These are phyloP conservation scores for Tulasnella calospora DNA, from an alignment of 768 basidiomycete genomes.

Conservation along the genomic window DNA sequence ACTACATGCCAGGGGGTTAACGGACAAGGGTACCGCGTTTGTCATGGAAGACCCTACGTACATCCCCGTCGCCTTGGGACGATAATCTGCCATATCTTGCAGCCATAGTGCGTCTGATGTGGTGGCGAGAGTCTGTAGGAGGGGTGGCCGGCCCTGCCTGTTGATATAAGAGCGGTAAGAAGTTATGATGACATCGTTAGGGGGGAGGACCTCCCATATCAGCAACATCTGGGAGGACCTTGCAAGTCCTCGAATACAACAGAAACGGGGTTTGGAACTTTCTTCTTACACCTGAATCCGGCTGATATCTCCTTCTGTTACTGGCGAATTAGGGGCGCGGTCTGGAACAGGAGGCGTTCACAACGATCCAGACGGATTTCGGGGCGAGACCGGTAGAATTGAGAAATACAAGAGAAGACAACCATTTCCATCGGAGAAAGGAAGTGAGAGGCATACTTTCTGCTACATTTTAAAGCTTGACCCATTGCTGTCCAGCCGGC, in stretches of 20 bases:
- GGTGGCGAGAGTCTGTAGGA: not conserved
- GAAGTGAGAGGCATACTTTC: not conserved
- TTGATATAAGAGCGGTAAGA: not conserved
- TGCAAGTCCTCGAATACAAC: too few species aligned
- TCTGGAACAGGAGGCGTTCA: too few species aligned
- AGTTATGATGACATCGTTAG: not conserved
- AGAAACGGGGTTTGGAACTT: too few species aligned
- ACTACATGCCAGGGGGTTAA: not conserved
- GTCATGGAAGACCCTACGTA: not conserved
- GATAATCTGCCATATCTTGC: not conserved
- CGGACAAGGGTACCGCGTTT: not conserved
- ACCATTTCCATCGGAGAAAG: too few species aligned
- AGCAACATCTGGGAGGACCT: too few species aligned
- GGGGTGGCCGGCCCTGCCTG: not conserved
- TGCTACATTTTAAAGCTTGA: not conserved
- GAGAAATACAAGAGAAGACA: not conserved
- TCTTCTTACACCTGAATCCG: too few species aligned
- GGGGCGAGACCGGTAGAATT: not conserved
- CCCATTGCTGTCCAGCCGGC: slow-evolving; percentile 34
- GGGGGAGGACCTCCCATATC: too few species aligned
- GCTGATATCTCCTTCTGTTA: too few species aligned
- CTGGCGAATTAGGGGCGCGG: too few species aligned
- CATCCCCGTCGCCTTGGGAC: not conserved
- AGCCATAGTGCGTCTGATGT: not conserved
- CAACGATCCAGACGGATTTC: not conserved